These are phyloP conservation scores for Diplodia sapinea DNA, from an alignment of 2,329 filamentous ascomycete species.

Conservation along the genomic window DNA sequence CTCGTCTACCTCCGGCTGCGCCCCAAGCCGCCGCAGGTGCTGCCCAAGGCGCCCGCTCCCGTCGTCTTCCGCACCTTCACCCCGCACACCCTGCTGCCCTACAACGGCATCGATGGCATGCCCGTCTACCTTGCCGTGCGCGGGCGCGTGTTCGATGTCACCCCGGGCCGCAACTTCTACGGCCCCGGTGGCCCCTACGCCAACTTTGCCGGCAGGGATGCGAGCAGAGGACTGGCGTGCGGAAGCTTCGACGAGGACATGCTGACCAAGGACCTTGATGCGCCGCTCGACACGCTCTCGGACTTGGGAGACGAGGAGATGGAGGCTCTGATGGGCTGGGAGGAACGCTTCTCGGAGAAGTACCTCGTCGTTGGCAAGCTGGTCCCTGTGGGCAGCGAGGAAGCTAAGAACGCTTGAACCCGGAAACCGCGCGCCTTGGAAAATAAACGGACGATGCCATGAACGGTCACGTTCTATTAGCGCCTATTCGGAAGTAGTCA, in stretches of 20 bases:
- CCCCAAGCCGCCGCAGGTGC: constrained; percentile 56
- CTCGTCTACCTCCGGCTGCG: constrained; percentile 65
- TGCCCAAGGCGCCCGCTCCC: constrained; percentile 66
- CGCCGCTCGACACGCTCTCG: constrained; percentile 76
- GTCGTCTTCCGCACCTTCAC: constrained; percentile 88
- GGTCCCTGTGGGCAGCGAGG: constrained; percentile 67
- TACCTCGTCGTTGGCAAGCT: constrained; percentile 93
- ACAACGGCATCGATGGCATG: constrained; percentile 74
- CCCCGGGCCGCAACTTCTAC: constrained; percentile 88
- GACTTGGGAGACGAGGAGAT: constrained; percentile 76
- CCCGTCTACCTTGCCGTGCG: constrained; percentile 92
- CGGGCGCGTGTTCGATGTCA: constrained; percentile 89
- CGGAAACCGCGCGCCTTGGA: not conserved
- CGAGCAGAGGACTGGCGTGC: constrained; percentile 82
- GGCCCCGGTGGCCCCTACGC: constrained; percentile 92
- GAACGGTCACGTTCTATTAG: not conserved
- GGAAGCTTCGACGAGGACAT: constrained; percentile 95
- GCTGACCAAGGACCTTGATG: constrained; percentile 89
- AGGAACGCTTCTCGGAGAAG: constrained; percentile 90
- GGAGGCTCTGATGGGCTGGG: constrained; percentile 87
- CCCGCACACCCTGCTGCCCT: constrained; percentile 80
- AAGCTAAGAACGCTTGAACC: constrained; percentile 51
- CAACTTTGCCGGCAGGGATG: constrained; percentile 95
- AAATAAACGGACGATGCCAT: not conserved
- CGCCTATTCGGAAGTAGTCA: not conserved